These are phyloP conservation scores for Mortierella alpina DNA, from an alignment of 192 early-diverging fungal species.

Conservation along the genomic window DNA sequence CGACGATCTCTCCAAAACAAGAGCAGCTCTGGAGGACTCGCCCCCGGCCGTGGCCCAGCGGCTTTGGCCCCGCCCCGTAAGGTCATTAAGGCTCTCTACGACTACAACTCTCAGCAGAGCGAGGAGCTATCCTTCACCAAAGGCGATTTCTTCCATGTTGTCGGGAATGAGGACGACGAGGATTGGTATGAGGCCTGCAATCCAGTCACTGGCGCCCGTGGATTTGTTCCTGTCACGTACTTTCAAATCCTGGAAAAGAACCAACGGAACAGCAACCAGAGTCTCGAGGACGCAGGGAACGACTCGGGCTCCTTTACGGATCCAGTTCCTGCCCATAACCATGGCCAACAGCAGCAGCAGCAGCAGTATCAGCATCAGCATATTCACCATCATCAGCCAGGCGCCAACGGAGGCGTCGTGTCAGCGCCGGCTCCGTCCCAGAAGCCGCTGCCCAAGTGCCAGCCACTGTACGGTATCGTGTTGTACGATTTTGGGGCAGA, in stretches of 20 bases:
- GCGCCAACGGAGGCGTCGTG: background rate
- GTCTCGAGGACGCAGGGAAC: conserved; percentile 41
- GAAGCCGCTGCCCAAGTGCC: conserved; percentile 57
- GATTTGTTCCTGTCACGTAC: conserved; percentile 75
- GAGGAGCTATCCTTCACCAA: conserved; percentile 78
- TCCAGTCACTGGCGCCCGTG: conserved; percentile 75
- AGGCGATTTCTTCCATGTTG: conserved; percentile 83
- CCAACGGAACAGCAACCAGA: conserved; percentile 54
- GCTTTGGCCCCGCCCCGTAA: conserved; percentile 68
- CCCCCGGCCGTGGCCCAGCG: conserved; percentile 23
- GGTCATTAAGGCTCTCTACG: conserved; percentile 77
- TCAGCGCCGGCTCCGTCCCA: conserved; percentile 50
- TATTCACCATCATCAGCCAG: background rate
- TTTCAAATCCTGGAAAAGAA: conserved; percentile 79
- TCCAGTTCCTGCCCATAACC: conserved; percentile 8
- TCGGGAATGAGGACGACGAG: conserved; percentile 75
- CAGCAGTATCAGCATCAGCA: conserved; percentile 17
- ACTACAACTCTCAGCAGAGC: conserved; percentile 69
- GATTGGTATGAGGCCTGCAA: conserved; percentile 82
- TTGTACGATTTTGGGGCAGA: conserved; percentile 82
- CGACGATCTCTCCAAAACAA: conserved; percentile 47
- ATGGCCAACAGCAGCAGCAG: conserved; percentile 31
- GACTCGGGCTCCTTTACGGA: conserved; percentile 27
- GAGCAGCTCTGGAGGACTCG: conserved; percentile 40
- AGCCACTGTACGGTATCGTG: conserved; percentile 74